A percentile compares a stretch with the other conserved stretches of the same genome.
These are phyloP conservation scores for Pythium brachiatum DNA, from an alignment of 352 stramenopile species.

Conservation along the genomic window DNA sequence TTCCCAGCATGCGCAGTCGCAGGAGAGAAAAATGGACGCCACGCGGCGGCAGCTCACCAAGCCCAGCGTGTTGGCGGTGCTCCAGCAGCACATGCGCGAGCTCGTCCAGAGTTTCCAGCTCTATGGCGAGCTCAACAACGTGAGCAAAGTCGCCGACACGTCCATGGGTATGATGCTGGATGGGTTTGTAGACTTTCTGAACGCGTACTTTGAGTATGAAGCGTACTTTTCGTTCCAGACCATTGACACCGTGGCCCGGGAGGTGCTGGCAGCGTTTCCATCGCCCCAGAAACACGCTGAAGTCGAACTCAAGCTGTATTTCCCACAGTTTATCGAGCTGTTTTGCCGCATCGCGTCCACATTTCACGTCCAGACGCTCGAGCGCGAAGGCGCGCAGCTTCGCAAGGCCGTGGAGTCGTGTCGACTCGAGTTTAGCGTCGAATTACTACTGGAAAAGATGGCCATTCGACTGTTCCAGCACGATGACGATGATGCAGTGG, in stretches of 20 bases:
- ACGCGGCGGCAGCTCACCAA: conserved; percentile 49
- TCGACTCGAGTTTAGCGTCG: conserved; percentile 62
- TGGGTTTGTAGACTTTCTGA: conserved; percentile 76
- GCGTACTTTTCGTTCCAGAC: conserved; percentile 60
- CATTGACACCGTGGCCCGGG: conserved; percentile 20
- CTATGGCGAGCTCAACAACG: conserved; percentile 37
- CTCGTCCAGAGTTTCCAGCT: conserved; percentile 60
- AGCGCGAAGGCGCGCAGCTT: conserved; percentile 49
- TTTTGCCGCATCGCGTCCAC: conserved; percentile 55
- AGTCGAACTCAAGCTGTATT: conserved; percentile 31
- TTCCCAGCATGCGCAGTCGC: neutral
- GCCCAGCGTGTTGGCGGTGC: conserved; percentile 41
- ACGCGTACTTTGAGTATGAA: conserved; percentile 77
- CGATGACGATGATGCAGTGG: neutral
- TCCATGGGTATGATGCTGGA: conserved; percentile 51
- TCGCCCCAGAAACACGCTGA: neutral
- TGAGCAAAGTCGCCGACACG: conserved; percentile 19
- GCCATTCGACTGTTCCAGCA: conserved; percentile 28
- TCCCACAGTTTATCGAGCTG: conserved; percentile 64
- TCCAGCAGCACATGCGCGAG: conserved; percentile 42
- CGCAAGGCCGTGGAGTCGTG: conserved; percentile 51
- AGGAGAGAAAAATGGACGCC: conserved; percentile 31
- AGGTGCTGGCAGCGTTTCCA: conserved; percentile 6
- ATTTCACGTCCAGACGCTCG: conserved; percentile 47
- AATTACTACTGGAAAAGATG: conserved; percentile 60